phyloP scores from a whole-genome alignment of 2,329 filamentous ascomycete species.

The Daldinia sp. region DNA sequence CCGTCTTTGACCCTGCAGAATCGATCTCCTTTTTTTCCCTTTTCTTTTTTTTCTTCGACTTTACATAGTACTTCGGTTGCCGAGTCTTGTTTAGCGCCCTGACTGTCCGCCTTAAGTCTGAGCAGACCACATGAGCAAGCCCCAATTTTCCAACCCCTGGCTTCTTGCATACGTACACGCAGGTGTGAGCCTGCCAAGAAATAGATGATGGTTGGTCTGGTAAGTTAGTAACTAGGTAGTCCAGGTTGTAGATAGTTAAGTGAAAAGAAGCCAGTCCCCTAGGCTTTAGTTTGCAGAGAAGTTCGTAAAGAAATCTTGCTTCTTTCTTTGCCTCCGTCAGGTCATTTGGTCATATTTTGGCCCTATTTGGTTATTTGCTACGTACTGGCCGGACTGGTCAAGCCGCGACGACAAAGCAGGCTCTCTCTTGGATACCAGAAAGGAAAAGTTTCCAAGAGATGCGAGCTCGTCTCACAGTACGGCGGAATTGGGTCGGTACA shows the following conservation, averaged over 20 bases:
- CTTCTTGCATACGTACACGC: constrained; percentile 34
- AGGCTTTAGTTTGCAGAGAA: constrained; percentile 10
- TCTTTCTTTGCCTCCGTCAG: constrained; percentile 11
- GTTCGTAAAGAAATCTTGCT: constrained; percentile 1
- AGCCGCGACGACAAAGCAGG: constrained; percentile 15
- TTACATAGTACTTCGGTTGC: constrained; percentile 30
- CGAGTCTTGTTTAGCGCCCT: constrained; percentile 40
- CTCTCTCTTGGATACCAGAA: neutral
- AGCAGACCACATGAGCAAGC: constrained; percentile 39
- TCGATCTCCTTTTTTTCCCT: constrained; percentile 27
- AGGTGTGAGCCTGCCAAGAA: constrained; percentile 33
- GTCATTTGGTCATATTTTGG: constrained; percentile 7
- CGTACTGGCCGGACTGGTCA: constrained; percentile 4
- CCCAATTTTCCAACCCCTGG: constrained; percentile 34
- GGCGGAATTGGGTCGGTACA: neutral
- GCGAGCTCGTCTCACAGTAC: neutral
- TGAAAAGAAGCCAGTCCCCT: constrained; percentile 8
- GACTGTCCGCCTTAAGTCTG: constrained; percentile 33
- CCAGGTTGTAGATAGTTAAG: constrained; percentile 9
- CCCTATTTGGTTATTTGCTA: neutral
- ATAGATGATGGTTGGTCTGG: constrained; percentile 23
- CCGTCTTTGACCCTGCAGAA: constrained; percentile 32
- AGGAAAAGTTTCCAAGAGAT: neutral
- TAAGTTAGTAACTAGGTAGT: constrained; percentile 11
- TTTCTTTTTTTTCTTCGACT: constrained; percentile 12